phyloP scores from a whole-genome alignment of 495 filamentous ascomycete species.

The Neurospora sp. region DNA sequence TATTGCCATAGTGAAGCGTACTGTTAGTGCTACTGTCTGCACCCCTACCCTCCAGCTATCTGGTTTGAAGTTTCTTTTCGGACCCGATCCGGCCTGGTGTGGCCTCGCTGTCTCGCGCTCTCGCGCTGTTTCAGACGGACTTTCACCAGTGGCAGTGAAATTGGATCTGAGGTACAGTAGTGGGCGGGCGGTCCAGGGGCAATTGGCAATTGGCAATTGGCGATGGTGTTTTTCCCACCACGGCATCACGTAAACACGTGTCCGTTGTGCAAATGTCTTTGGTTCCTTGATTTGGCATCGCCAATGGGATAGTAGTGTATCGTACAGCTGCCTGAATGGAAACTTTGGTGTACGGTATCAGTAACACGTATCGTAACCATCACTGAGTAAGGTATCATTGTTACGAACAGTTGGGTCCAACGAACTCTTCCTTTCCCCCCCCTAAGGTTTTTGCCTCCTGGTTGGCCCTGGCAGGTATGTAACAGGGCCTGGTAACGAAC shows the following conservation, averaged over 20 bases:
- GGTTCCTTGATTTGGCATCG: neutral
- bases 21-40: neutral
- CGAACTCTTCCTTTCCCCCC: neutral
- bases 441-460: neutral
- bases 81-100: neutral
- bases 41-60: neutral
- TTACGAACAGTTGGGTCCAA: neutral
- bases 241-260: neutral
- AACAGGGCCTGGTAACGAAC: neutral
- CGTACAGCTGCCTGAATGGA: neutral
- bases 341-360: neutral
- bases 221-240: neutral
- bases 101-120: neutral
- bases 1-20: neutral
- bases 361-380: neutral
- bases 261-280: neutral
- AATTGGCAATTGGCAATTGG: neutral
- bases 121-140: neutral
- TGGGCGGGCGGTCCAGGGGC: neutral
- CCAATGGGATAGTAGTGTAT: neutral
- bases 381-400: neutral
- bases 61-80: neutral
- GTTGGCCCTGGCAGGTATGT: neutral
- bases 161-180: neutral
- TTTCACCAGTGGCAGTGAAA: neutral